Evolutionary conservation across 805 yeast species (phyloP), one percentile per base, ranked within the genome.

Genomic region (Phaffomyces antillensis): DNA sequence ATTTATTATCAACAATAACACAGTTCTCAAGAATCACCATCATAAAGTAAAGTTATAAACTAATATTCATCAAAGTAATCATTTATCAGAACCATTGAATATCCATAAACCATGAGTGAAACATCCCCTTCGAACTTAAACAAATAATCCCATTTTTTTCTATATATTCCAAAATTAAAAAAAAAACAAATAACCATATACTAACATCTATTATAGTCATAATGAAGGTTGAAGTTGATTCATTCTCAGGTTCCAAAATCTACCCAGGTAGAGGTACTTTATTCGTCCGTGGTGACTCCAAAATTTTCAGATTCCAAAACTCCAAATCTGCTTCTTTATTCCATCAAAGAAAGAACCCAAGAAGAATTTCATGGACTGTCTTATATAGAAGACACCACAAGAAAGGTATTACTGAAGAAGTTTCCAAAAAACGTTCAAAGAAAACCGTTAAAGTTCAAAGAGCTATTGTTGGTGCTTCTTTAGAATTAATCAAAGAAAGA

Each of bases 231-330:
- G 99, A 93, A 86, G 79, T 91, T 79, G 98, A 93, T 77, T 86
- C 98, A 71, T 93, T 93, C 81, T 91, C 99, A 67, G 99, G 99
- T 75, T 76, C 91, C 69, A 93, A 91, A 80, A 91, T 93, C 83
- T 93, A 91, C 95, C 99, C 99, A 81, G 99, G 99, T 78, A 88
- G 97, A 83, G 98, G 99, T 77, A 88, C 95, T 72, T 83, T 93
- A 73, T 93, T 87, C 71, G 89, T 93, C 76, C 89, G 99, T 79
- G 98, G 98, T 67, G 99, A 93, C 88, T 90, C 98, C 70, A 93
- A 93, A 83, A 76, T 90, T 68, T 93, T 93, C 96, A 90, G 99
- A 83, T 93, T 93, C 93, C 95, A 86, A 75, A 82, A 86, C 73
- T 86, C 97, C 63, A 93, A 93, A 79, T 81, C 95, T 70, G 91